Evolutionary conservation across 108 stramenopile species (phyloP).

Genomic region (Aurantiochytrium sp.): DNA sequence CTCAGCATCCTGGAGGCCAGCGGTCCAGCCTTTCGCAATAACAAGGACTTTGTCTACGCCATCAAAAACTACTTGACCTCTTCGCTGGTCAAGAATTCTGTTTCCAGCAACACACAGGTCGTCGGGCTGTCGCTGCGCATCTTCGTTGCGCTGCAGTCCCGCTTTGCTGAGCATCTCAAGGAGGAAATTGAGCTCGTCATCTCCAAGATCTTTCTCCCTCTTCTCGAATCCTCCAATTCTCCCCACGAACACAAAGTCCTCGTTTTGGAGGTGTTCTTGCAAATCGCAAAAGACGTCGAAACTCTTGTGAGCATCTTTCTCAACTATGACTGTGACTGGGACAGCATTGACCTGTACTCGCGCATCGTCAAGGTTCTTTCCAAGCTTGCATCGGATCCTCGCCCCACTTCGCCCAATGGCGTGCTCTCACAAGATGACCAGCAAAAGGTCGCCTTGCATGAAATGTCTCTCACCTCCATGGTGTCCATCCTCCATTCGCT

Average conservation of each 20-base stretch:
- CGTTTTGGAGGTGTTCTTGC: constrained; percentile 80
- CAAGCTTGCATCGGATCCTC: constrained; percentile 66
- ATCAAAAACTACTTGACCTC: constrained; percentile 83
- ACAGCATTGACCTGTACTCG: constrained; percentile 80
- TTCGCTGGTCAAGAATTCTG: constrained; percentile 85
- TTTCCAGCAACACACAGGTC: constrained; percentile 66
- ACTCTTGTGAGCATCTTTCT: constrained; percentile 89
- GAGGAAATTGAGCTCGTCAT: constrained; percentile 95
- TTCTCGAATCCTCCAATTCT: constrained; percentile 82
- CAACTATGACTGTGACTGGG: constrained; percentile 95
- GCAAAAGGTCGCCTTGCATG: not conserved
- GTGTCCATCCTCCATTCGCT: not conserved
- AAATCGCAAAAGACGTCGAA: constrained; percentile 73
- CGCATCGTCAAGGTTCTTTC: constrained; percentile 82
- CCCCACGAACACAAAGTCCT: constrained; percentile 81
- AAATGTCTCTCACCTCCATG: constrained; percentile 3
- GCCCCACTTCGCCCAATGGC: not conserved
- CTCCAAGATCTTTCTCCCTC: constrained; percentile 91
- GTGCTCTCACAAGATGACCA: not conserved
- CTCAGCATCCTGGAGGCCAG: constrained; percentile 70
- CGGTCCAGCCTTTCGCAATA: constrained; percentile 50
- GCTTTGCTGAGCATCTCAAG: constrained; percentile 80
- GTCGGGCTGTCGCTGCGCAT: constrained; percentile 81
- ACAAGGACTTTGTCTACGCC: constrained; percentile 72
- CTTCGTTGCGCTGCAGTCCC: constrained; percentile 76